Base-by-base conservation (phyloP, 805 yeast genomes). In the Clavispora phyllophila region DNA sequence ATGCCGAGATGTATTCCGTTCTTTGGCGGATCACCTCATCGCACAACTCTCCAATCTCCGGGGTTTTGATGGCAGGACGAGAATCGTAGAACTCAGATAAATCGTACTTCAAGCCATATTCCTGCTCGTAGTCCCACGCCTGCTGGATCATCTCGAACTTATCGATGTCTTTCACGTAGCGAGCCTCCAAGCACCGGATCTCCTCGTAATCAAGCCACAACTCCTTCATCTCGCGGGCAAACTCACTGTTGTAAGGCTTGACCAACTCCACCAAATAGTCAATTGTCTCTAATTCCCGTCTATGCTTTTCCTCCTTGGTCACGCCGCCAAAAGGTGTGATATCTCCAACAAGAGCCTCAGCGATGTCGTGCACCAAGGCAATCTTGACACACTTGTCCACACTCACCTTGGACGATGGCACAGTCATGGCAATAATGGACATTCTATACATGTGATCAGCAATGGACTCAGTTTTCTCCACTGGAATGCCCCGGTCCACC, bases 401-500 rank as follows among this genome's bases (percentile, higher is more conserved):
- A 62, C 86, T 80, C 25, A 85, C 70, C 2, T 68, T 63, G n/a
- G 63, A 62, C 39, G 73, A 53, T 15, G 78, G 77, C 34, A 87
- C 73, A 19, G 88, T 62, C 84, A 89, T 78, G 18, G 91, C 72
- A 34, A 88, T 79, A 17, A 90, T 69, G 5, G 88, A 80, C 96
- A 91, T 90, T 44, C 99, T 73, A 60, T 91, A 90, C 96, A 90
- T 90, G 62, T 91, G 97, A 63, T 90, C 97, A n/a, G 87, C 77
- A 40, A 89, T 88, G 40, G 85, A 78, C 62, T 88, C 87, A 3
- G 82, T 81, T 20, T 69, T 54, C 1, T 70, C 70, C 14, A 70
- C 58, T 9, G 78, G 75, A 14, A 70, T 53, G 3, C 67, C 66
- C 55, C 78, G 79, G 58, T 88, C 91, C 17, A 91, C 63, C 98